A percentile compares a stretch with the other conserved stretches of the same genome.
These are phyloP conservation scores for Kalmusia sp. DNA, from an alignment of 2,329 filamentous ascomycete species.

Conservation along the genomic window DNA sequence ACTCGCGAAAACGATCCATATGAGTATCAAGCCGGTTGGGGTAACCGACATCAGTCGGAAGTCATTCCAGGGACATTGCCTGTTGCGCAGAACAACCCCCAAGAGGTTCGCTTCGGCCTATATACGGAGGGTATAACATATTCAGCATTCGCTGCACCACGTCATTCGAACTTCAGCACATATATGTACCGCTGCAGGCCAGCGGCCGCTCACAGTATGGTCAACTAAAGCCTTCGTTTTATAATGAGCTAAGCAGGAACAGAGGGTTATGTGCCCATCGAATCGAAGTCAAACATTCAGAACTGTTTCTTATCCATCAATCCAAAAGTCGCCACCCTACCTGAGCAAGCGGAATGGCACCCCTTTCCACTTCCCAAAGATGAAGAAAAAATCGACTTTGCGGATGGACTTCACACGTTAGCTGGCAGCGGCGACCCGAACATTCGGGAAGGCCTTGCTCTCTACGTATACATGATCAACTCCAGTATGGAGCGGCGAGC, in stretches of 20 bases:
- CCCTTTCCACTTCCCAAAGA: conserved; percentile 49
- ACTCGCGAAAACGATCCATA: conserved; percentile 49
- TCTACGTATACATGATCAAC: conserved; percentile 59
- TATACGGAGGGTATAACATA: conserved; percentile 57
- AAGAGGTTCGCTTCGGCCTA: conserved; percentile 52
- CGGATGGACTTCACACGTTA: conserved; percentile 58
- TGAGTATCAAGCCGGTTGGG: conserved; percentile 47
- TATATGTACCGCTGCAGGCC: conserved; percentile 55
- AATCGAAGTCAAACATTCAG: conserved; percentile 44
- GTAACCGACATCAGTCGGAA: conserved; percentile 49
- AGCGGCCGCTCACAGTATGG: conserved; percentile 50
- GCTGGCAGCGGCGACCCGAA: conserved; percentile 60
- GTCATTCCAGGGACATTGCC: conserved; percentile 53
- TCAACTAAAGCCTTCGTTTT: neutral
- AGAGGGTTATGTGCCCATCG: conserved; percentile 36
- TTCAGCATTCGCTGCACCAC: conserved; percentile 52
- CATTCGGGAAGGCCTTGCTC: conserved; percentile 57
- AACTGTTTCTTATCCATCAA: conserved; percentile 58
- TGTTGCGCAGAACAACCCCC: conserved; percentile 52
- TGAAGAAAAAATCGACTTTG: conserved; percentile 53
- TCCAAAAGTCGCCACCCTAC: conserved; percentile 55
- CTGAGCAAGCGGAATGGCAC: conserved; percentile 59
- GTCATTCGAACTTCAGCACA: conserved; percentile 51
- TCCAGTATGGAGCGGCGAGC: conserved; percentile 54
- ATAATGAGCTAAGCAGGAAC: conserved; percentile 10